phyloP scores from a whole-genome alignment of 2,329 filamentous ascomycete genomes.

The Pseudocercospora eumusae region DNA sequence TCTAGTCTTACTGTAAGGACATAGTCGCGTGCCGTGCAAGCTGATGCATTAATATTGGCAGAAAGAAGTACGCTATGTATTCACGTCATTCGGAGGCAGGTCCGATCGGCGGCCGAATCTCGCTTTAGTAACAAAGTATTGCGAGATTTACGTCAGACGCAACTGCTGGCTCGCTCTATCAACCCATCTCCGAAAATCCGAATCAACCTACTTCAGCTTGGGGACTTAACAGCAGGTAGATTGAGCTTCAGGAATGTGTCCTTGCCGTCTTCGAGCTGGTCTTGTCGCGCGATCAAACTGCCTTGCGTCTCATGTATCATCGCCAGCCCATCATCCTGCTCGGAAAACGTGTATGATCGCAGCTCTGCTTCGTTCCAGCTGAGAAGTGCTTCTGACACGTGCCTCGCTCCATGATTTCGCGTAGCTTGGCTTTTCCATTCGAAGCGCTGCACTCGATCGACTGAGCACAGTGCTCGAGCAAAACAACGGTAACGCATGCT shows the following conservation, averaged over 20 bases:
- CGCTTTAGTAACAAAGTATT: neutral
- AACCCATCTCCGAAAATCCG: neutral
- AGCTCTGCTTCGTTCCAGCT: constrained; percentile 36
- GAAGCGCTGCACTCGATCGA: neutral
- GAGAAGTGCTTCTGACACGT: neutral
- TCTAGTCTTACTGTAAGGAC: too few relatives aligned
- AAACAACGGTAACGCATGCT: neutral
- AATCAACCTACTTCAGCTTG: neutral
- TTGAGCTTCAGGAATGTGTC: constrained; percentile 10
- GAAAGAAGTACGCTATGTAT: neutral
- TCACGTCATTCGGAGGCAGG: neutral
- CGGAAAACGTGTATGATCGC: constrained; percentile 34
- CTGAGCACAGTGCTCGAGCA: neutral
- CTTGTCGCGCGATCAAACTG: constrained; percentile 20
- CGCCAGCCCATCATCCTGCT: constrained; percentile 32
- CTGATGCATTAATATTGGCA: neutral
- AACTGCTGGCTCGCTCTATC: neutral
- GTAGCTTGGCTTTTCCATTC: neutral
- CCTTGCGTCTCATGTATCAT: constrained; percentile 36
- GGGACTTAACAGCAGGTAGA: neutral
- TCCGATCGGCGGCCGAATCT: neutral
- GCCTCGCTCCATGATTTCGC: neutral
- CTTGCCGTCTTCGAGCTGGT: constrained; percentile 13
- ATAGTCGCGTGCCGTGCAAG: neutral
- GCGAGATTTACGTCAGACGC: neutral